Base-by-base conservation (phyloP, 179 eudicot genomes). In the Patellifolia procumbens region DNA sequence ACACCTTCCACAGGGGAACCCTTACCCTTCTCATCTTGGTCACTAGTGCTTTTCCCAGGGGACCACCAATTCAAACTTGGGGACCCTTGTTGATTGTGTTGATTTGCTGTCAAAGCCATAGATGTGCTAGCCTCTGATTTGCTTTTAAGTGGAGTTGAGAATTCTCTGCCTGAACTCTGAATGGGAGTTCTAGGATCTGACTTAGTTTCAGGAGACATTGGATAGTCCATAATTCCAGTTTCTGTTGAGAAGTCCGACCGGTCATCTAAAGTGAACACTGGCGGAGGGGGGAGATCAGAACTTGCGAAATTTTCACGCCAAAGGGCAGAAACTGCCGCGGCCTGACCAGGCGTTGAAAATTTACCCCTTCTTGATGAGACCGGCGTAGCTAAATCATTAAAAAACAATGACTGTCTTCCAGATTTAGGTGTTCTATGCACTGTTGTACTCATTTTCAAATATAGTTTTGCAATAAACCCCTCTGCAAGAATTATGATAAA, bases 201-300 rank as follows among this genome's bases (percentile, higher is more conserved):
- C 82, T 83, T 90, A 26, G 80, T 71, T 53, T 91, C 98, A 2
- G 98, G 96, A 9, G 99, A 93, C 76, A 84, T 8, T 11, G 96
- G 92, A 48, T 85, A 91, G 72, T 96, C 98, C 31, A 84, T 73
- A 62, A 89, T 78, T 5, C 97, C 97, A 31, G 91, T 79, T 77
- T 96, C 97, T 0, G 99, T 92, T 0, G 99, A 90, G 63, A 89
- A 83, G 76, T 96, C 98, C 3, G 91, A 87, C 10, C 98, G 96
- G 79, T 96, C 98, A 19, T 96, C 98, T 4, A 93, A 91, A 66
- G 99, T 93, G 79, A 96, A 93, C 20, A 83, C 79, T 0, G 99
- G 99, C 0, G 98, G 99, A 7, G 98, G 99, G 0, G 98, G 99
- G 51, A 93, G 96, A 86, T 93, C 98, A 3, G 98, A 85, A 70